Evolutionary conservation across 148 eudicot genomes (phyloP).

Genomic region (Cornus controversa): DNA sequence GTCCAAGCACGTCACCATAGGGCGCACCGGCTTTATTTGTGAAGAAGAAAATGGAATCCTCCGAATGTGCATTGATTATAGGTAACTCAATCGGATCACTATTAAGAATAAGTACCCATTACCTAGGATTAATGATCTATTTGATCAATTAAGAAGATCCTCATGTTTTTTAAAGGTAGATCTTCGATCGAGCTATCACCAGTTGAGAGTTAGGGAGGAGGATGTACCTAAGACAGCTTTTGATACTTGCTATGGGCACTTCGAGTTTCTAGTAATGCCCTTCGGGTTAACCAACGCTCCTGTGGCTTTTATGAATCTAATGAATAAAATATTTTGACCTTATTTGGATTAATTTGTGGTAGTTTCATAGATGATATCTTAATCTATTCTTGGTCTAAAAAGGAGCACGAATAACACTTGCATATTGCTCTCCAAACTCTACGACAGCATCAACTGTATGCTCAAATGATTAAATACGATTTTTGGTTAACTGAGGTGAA

Average conservation of each 20-base stretch:
- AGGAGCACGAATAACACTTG: neutral
- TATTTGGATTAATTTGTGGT: neutral
- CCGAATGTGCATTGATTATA: neutral
- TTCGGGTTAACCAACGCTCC: neutral
- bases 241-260: too few species aligned
- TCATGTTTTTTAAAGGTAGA: too few species aligned
- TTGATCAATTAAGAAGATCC: too few species aligned
- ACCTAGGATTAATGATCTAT: too few species aligned
- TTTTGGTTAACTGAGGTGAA: neutral
- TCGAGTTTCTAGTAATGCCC: neutral
- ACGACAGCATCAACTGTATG: neutral
- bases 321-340: neutral
- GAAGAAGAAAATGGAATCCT: constrained; percentile 1
- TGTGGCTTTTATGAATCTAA: neutral
- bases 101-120: too few species aligned
- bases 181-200: too few species aligned
- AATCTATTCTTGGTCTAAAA: too few species aligned
- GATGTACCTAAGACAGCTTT: too few species aligned
- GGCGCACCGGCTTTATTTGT: constrained; percentile 3
- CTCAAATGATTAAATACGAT: neutral
- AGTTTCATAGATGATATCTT: constrained; percentile 3
- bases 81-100: too few species aligned
- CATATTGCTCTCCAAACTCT: neutral
- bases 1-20: neutral
- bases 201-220: too few species aligned